These are phyloP conservation scores for Penicillium sp. DNA, from an alignment of 2,329 filamentous ascomycete species.

Conservation along the genomic window DNA sequence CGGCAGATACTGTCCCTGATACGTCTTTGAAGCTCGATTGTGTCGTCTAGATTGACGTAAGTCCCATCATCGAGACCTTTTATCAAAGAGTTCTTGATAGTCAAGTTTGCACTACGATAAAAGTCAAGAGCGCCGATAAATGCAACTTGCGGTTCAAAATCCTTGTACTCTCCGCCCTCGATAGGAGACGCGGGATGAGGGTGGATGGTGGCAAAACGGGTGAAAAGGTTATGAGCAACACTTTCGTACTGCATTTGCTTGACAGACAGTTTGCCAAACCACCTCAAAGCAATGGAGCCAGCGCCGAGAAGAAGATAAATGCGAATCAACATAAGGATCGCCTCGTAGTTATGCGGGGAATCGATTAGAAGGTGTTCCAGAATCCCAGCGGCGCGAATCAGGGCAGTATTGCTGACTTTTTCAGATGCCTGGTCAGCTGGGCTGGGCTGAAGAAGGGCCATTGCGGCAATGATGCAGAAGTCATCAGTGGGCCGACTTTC, in stretches of 20 bases:
- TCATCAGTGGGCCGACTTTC: constrained; percentile 47
- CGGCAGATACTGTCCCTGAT: constrained; percentile 42
- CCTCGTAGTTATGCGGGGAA: constrained; percentile 49
- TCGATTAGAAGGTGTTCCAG: constrained; percentile 41
- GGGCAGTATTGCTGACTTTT: constrained; percentile 26
- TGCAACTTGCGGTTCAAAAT: constrained; percentile 43
- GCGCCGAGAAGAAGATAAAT: constrained; percentile 46
- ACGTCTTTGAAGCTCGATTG: constrained; percentile 40
- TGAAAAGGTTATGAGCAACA: constrained; percentile 48
- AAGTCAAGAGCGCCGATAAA: constrained; percentile 43
- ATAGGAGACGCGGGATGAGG: constrained; percentile 43
- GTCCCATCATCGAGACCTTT: constrained; percentile 43
- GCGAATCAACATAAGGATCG: constrained; percentile 44
- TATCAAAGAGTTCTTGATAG: constrained; percentile 36
- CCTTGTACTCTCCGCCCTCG: constrained; percentile 40
- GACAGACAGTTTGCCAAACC: constrained; percentile 46
- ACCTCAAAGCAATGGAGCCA: constrained; percentile 46
- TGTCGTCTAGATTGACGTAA: constrained; percentile 46
- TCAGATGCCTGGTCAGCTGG: constrained; percentile 19
- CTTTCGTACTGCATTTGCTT: constrained; percentile 51
- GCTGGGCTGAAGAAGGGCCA: constrained; percentile 38
- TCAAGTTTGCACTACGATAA: constrained; percentile 40
- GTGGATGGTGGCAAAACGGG: constrained; percentile 48
- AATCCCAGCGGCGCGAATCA: constrained; percentile 41
- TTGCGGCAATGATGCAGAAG: constrained; percentile 44